Evolutionary conservation across 495 filamentous ascomycete genomes (phyloP).

Genomic region (Penicillium daleae): DNA sequence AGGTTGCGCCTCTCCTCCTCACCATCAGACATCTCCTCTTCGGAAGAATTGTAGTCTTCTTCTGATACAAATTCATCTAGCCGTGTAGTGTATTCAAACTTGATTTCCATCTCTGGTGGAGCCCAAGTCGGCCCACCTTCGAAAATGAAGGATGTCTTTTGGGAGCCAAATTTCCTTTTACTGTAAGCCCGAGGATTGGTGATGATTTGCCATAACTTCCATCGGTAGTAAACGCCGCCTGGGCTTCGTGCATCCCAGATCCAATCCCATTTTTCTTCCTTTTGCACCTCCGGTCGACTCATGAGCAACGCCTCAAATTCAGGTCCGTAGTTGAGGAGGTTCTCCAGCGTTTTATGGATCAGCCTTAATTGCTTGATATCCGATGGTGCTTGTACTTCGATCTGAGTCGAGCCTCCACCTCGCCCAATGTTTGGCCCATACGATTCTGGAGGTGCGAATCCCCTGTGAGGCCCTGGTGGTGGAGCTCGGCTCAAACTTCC

Average conservation of each 20-base stretch:
- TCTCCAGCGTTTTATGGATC: slow-evolving; percentile 88
- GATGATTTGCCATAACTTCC: slow-evolving; percentile 84
- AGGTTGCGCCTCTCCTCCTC: slow-evolving; percentile 65
- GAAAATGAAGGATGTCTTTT: slow-evolving; percentile 55
- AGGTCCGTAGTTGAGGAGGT: slow-evolving; percentile 73
- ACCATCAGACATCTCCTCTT: slow-evolving; percentile 82
- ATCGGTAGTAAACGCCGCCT: slow-evolving; percentile 85
- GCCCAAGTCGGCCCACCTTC: slow-evolving; percentile 73
- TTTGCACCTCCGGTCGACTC: slow-evolving; percentile 76
- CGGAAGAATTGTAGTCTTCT: slow-evolving; percentile 82
- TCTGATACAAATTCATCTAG: slow-evolving; percentile 80
- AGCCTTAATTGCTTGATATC: slow-evolving; percentile 80
- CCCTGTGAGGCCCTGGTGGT: slow-evolving; percentile 63
- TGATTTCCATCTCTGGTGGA: slow-evolving; percentile 64
- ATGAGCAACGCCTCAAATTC: slow-evolving; percentile 95
- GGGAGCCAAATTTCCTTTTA: slow-evolving; percentile 31
- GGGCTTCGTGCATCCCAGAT: slow-evolving; percentile 84
- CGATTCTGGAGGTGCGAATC: slow-evolving; percentile 80
- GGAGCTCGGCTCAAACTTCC: slow-evolving; percentile 57
- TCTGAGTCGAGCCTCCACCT: slow-evolving; percentile 57
- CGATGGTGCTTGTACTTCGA: slow-evolving; percentile 74
- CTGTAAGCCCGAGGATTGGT: slow-evolving; percentile 49
- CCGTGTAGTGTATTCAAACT: slow-evolving; percentile 73
- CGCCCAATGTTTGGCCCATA: slow-evolving; percentile 55
- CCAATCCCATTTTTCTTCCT: slow-evolving; percentile 90